Evolutionary conservation across 129 eudicot species (phyloP), one percentile per base, ranked within the genome.

Genomic region (Tagetes patula): DNA sequence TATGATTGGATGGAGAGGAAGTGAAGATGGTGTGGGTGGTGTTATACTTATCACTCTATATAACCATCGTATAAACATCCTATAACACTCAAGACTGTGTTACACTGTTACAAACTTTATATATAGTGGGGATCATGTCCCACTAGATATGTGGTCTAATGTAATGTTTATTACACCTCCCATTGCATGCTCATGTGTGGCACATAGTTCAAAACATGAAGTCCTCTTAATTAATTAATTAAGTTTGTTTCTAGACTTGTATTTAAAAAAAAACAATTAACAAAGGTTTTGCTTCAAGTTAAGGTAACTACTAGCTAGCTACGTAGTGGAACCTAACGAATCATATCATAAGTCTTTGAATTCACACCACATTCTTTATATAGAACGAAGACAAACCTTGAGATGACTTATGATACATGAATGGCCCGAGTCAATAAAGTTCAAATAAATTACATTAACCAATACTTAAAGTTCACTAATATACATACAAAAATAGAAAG

Each of bases 361-460:
- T 55, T 55, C 62, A 55, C 62, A 55, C 62, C 37, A 55, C 33
- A 6, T 55, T 55, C 62, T 55, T 27, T 7, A 6, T 6, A 27
- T 55, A 27, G 62, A 55, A 55, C 33, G 37, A 55, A 30, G 37
- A 55, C 62, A 13, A 52, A 52, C 61, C 61, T 54, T 54, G 61
- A 54, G 61, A 54, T 54, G 37, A 54, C 61, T 27, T 55, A 30
- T 12, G 37, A 27, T 55, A 30, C 1, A 55, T 31, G 37, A 55
- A 8, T 27, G 11, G 27, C 27, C 27, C 27, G 62, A 55, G 62
- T 55, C 62, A 55, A 55, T 55, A 55, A 55, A 55, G 62, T 55
- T 30, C 1, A 55, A 27, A 55, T 55, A 55, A 55, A 52, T 27
- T 55, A 55, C 36, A 7, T 55, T 30, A 55, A 55, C 12, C 2